Percentiles rank a stretch among this genome's conserved stretches.
phyloP scores from a whole-genome alignment of 2,329 filamentous ascomycete species.

The Xenoacremonium recifei region DNA sequence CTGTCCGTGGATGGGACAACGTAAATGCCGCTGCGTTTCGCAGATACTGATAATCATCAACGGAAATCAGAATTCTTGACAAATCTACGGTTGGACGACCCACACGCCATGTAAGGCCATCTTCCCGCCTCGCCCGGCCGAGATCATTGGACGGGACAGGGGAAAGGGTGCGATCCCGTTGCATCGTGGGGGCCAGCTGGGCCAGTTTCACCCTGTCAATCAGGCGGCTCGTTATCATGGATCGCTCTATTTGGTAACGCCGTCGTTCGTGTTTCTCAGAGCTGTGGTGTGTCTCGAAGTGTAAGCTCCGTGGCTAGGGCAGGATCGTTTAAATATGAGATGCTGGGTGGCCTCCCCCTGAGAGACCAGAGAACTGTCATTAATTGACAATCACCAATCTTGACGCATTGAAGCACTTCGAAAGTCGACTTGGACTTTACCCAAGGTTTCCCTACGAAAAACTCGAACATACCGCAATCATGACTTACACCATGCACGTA shows the following conservation, averaged over 20 bases:
- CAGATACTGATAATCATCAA: not conserved
- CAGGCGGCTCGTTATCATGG: constrained; percentile 25
- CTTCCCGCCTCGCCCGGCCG: constrained; percentile 17
- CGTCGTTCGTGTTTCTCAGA: too few relatives aligned
- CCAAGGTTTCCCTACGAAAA: too few relatives aligned
- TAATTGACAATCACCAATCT: too few relatives aligned
- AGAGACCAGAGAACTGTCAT: too few relatives aligned
- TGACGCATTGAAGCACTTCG: too few relatives aligned
- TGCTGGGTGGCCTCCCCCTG: too few relatives aligned
- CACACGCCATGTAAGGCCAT: constrained; percentile 20
- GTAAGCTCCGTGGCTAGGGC: too few relatives aligned
- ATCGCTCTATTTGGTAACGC: constrained; percentile 23
- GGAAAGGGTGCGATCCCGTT: constrained; percentile 23
- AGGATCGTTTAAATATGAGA: too few relatives aligned
- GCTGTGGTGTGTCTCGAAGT: too few relatives aligned
- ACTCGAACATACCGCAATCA: constrained; percentile 5
- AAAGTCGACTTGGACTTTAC: too few relatives aligned
- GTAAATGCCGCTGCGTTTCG: not conserved
- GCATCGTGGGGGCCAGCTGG: constrained; percentile 23
- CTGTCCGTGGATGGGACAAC: too few relatives aligned
- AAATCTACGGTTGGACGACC: constrained; percentile 8
- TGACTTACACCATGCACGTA: constrained; percentile 15
- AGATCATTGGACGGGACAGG: constrained; percentile 11
- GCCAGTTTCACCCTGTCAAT: constrained; percentile 29
- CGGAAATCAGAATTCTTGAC: not conserved